These are phyloP conservation scores for Eucalyptus curtisii DNA, from an alignment of 345 rosid species.

Conservation along the genomic window DNA sequence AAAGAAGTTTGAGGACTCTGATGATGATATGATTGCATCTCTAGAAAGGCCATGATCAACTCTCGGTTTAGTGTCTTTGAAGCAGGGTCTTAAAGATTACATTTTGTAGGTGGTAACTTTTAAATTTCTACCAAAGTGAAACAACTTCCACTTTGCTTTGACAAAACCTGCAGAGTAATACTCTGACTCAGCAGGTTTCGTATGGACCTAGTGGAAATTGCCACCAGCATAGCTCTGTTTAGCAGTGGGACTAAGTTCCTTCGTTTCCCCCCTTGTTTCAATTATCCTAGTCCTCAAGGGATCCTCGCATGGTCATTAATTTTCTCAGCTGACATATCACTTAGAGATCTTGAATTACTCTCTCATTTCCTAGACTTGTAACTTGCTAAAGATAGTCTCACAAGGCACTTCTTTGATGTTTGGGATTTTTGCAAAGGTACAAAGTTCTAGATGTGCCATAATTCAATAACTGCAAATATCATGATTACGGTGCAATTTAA, in stretches of 20 bases:
- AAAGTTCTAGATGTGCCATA: not conserved
- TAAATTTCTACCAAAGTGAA: accelerated
- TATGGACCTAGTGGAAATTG: not conserved
- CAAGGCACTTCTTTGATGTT: not conserved
- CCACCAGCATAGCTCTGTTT: not conserved
- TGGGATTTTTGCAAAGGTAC: not conserved
- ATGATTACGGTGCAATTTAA: not conserved
- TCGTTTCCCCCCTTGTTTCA: not conserved
- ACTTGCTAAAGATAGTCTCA: not conserved
- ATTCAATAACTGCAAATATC: not conserved
- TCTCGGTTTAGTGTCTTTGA: not conserved
- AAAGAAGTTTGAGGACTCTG: not conserved
- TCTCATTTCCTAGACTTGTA: not conserved
- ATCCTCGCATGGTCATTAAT: not conserved
- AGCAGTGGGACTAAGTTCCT: not conserved
- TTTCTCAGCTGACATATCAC: not conserved
- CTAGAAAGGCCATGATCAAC: not conserved
- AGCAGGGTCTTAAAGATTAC: not conserved
- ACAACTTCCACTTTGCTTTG: accelerated
- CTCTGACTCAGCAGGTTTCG: not conserved
- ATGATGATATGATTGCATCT: not conserved
- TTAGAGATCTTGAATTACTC: not conserved
- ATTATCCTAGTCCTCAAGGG: not conserved
- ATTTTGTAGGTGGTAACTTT: not conserved
- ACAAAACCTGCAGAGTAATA: not conserved